phyloP scores from a whole-genome alignment of 441 rosid genomes.

The Populus trichocarpa region DNA sequence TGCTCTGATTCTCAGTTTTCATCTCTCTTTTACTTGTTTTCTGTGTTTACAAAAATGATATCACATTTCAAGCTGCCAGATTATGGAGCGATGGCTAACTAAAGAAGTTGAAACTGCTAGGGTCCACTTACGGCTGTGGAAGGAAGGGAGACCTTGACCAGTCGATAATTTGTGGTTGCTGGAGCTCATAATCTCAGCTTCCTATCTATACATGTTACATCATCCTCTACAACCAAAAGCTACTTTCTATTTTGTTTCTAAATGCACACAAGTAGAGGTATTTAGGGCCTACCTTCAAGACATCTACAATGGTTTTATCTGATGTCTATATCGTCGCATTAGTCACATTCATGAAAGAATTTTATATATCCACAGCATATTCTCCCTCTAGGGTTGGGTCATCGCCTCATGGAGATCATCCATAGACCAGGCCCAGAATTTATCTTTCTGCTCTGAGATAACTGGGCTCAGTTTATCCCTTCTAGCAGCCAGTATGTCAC shows the following conservation, averaged over 20 bases:
- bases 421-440: not conserved
- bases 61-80: not conserved
- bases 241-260: not conserved
- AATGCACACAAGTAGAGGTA: not conserved
- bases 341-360: not conserved
- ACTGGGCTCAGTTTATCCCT: not conserved
- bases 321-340: not conserved
- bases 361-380: not conserved
- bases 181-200: constrained; percentile 11
- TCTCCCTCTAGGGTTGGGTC: not conserved
- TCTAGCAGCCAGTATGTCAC: not conserved
- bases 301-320: not conserved
- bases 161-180: constrained; percentile 28
- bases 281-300: not conserved
- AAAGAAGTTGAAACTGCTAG: not conserved
- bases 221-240: constrained; percentile 20
- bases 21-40: not conserved
- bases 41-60: not conserved
- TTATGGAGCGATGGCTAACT: not conserved
- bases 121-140: constrained; percentile 8
- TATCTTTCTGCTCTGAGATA: not conserved
- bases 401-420: not conserved
- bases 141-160: constrained; percentile 22
- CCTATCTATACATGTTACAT: constrained; percentile 17
- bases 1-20: not conserved